Evolutionary conservation across 768 basidiomycete genomes (phyloP).

Genomic region (Butyriboletus loyo): DNA sequence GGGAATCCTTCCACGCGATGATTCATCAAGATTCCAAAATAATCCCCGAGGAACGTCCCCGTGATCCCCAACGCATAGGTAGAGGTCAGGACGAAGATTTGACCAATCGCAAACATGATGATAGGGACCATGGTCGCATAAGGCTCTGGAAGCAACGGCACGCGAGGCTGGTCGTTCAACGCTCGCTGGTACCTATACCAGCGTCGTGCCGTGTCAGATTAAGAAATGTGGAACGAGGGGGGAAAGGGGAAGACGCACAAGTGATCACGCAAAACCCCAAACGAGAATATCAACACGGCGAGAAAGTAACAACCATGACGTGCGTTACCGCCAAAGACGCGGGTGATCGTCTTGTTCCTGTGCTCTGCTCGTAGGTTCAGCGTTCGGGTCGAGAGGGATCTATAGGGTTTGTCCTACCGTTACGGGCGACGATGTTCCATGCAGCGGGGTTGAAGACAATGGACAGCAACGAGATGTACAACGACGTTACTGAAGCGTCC

Average conservation of each 20-base stretch:
- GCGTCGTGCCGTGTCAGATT: background rate
- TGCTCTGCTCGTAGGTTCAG: conserved; percentile 48
- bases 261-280: conserved; percentile 82
- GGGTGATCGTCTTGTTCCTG: conserved; percentile 84
- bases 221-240: too few species aligned
- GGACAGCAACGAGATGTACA: conserved; percentile 62
- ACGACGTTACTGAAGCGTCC: conserved; percentile 61
- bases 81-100: conserved; percentile 81
- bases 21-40: conserved; percentile 86
- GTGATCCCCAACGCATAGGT: conserved; percentile 92
- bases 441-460: conserved; percentile 90
- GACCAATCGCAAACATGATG: conserved; percentile 65
- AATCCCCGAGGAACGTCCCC: conserved; percentile 86
- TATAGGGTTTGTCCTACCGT: conserved; percentile 53
- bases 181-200: conserved; percentile 67
- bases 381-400: background rate
- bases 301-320: conserved; percentile 84
- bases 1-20: conserved; percentile 94
- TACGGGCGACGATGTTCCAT: conserved; percentile 94
- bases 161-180: conserved; percentile 69
- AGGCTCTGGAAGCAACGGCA: conserved; percentile 63
- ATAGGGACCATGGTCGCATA: conserved; percentile 58
- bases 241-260: conserved; percentile 51
- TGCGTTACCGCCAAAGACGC: conserved; percentile 72
- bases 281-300: conserved; percentile 77